Conservation (phyloP, 2,329 filamentous ascomycete genomes). For the Trichoderma koningii region DNA sequence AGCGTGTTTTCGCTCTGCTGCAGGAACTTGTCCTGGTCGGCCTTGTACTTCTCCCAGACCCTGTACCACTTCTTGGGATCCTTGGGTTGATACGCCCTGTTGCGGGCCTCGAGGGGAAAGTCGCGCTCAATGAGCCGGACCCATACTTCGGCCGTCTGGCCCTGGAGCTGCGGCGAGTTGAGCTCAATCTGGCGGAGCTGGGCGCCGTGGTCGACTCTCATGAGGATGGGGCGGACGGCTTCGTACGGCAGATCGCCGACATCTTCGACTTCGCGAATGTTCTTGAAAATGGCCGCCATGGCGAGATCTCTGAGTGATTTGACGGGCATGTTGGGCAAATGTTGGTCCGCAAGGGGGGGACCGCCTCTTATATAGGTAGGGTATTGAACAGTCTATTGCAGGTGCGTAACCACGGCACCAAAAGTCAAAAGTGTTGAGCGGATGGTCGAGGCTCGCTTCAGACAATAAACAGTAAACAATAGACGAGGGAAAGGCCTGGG, state of each 20-base stretch:
- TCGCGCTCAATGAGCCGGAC: slow-evolving; percentile 74
- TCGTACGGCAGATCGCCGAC: slow-evolving; percentile 72
- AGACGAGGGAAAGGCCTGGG: background rate
- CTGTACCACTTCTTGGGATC: slow-evolving; percentile 74
- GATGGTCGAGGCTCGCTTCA: background rate
- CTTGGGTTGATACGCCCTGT: slow-evolving; percentile 64
- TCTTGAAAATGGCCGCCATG: slow-evolving; percentile 53
- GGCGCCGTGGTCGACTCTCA: slow-evolving; percentile 68
- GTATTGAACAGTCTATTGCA: background rate
- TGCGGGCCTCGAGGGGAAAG: slow-evolving; percentile 65
- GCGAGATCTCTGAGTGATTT: slow-evolving; percentile 57
- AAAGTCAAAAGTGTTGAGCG: background rate
- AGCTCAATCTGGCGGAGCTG: slow-evolving; percentile 76
- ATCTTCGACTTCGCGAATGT: slow-evolving; percentile 62
- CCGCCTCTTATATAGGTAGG: slow-evolving; percentile 3
- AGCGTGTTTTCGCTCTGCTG: slow-evolving; percentile 62
- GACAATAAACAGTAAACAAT: background rate
- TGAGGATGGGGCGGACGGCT: slow-evolving; percentile 64
- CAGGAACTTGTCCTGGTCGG: slow-evolving; percentile 58
- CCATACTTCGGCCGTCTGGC: slow-evolving; percentile 74
- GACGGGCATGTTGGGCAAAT: slow-evolving; percentile 41
- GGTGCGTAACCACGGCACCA: background rate
- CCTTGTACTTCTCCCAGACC: slow-evolving; percentile 71
- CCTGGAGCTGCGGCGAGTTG: slow-evolving; percentile 74
- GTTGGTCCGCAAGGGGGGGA: background rate